Base-by-base conservation (phyloP, 108 stramenopile species). In the Conticribra guillardii region DNA sequence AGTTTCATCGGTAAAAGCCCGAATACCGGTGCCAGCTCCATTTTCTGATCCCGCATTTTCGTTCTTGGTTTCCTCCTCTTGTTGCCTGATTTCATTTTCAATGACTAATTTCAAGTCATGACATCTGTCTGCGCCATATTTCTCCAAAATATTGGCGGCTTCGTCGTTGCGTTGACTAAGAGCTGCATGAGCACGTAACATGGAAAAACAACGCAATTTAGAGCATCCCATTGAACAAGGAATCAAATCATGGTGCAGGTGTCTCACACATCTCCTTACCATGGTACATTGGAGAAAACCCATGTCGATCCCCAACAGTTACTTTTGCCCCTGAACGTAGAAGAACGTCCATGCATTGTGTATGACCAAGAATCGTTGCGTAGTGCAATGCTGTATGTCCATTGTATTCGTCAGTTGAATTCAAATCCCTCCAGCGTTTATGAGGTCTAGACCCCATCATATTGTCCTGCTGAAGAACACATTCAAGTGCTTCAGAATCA, bases 211-310 rank as follows among this genome's bases (percentile, higher is more conserved):
- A 9, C 5, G 11, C 37, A 41, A 41, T 41, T 9, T 41, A 11
- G 11, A 9, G 37, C 5, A 9, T 41, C 8, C 5, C 37, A 41
- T 41, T 11, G 5, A 9, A 11, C 5, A 51, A 51, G 16, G 50
- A 4, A 51, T 4, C 5, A 28, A 16, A 69, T n/a, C n/a, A n/a
- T n/a, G n/a, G n/a, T n/a, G n/a, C n/a, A n/a, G n/a, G n/a, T n/a
- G n/a, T n/a, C n/a, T n/a, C n/a, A n/a, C n/a, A n/a, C n/a, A n/a
- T n/a, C n/a, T n/a, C n/a, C 69, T 51, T 62, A 71, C 70, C 74
- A 44, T 76, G 67, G 54, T 70, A 70, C 74, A 76, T 76, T 18
- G 74, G 59, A 23, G 59, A 60, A 45, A 51, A 32, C 18, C 60
- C 68, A 41, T 76, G n/a, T 18, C 45, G 45, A 54, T 76, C 74